Evolutionary conservation across 768 basidiomycete species (phyloP).

Genomic region (Boletus rubescentipes): DNA sequence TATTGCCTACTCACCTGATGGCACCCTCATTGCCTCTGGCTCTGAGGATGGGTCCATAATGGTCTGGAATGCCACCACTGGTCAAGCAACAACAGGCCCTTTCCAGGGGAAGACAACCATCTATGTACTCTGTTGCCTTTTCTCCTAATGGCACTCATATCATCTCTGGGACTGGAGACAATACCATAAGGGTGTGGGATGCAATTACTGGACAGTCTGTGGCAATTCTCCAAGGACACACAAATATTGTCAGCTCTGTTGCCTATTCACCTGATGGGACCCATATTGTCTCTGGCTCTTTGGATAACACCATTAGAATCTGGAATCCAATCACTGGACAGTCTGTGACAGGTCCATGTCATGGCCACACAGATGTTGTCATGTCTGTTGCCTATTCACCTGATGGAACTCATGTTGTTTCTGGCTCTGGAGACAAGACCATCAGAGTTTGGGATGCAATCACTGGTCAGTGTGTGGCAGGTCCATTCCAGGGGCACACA

Average conservation of each 20-base stretch:
- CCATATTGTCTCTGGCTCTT: too few relatives aligned
- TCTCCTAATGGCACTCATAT: background rate
- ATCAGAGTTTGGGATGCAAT: background rate
- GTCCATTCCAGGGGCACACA: slow-evolving; percentile 3
- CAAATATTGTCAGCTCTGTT: too few relatives aligned
- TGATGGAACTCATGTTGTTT: too few relatives aligned
- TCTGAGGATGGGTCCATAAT: background rate
- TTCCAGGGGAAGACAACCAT: background rate
- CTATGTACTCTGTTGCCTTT: background rate
- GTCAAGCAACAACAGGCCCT: background rate
- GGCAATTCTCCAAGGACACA: background rate
- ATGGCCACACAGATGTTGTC: too few relatives aligned
- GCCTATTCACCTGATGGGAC: too few relatives aligned
- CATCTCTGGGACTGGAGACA: background rate
- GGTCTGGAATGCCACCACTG: background rate
- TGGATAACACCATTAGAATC: too few relatives aligned
- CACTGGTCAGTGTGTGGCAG: slow-evolving; percentile 5
- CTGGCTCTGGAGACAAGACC: background rate
- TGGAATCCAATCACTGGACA: too few relatives aligned
- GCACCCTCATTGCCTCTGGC: background rate
- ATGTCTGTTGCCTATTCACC: too few relatives aligned
- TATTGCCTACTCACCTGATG: slow-evolving; percentile 7
- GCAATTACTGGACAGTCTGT: slow-evolving; percentile 1
- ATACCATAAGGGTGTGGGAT: slow-evolving; percentile 17
- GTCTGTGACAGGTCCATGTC: too few relatives aligned